Conservation (phyloP, 768 basidiomycete species). For the Suillus paluster region DNA sequence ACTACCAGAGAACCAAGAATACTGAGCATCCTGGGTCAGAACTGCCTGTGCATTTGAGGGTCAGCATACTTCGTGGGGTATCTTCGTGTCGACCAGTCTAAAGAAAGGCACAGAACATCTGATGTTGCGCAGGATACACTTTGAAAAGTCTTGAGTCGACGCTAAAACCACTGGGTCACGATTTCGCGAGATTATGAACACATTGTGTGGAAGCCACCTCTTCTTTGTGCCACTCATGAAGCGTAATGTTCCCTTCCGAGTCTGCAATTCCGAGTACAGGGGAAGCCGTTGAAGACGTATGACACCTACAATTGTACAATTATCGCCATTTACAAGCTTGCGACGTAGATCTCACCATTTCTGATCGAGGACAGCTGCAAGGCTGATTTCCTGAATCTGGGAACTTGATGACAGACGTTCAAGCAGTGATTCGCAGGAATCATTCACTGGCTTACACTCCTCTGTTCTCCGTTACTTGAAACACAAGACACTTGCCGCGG, state of each 20-base stretch:
- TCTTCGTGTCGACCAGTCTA: conserved; percentile 90
- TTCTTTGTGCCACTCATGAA: conserved; percentile 58
- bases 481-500: conserved; percentile 76
- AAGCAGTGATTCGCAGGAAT: not conserved
- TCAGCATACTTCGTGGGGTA: conserved; percentile 47
- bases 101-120: conserved; percentile 79
- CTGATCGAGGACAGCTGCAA: conserved; percentile 89
- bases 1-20: conserved; percentile 64
- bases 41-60: not conserved
- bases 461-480: conserved; percentile 45
- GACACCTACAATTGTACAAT: conserved; percentile 53
- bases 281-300: conserved; percentile 43
- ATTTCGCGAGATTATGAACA: not conserved
- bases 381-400: conserved; percentile 67
- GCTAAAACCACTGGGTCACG: conserved; percentile 36
- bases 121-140: conserved; percentile 53
- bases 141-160: conserved; percentile 42
- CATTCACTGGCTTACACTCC: conserved; percentile 38
- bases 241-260: conserved; percentile 78
- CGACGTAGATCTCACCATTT: conserved; percentile 72
- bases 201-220: conserved; percentile 40
- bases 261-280: conserved; percentile 77
- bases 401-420: conserved; percentile 38
- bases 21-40: conserved; percentile 36
- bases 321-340: not conserved